Percentiles rank a stretch among this genome's conserved stretches.
phyloP scores from a whole-genome alignment of 805 yeast genomes.

The Candida awuae region DNA sequence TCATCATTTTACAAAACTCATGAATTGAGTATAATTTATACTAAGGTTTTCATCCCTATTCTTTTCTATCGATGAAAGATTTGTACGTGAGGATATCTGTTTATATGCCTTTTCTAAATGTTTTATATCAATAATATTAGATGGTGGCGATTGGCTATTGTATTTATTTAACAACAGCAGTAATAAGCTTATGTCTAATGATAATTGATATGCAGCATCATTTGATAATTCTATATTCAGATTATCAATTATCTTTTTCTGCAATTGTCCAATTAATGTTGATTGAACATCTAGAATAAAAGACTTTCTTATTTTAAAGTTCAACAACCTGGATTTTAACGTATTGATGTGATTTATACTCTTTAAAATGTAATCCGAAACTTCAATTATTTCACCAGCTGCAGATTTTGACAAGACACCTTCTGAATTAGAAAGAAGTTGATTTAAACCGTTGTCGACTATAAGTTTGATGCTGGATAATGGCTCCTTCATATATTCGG shows the following conservation, averaged over 20 bases:
- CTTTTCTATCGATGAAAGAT: conserved; percentile 12
- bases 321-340: conserved; percentile 21
- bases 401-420: conserved; percentile 34
- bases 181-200: conserved; percentile 20
- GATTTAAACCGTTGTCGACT: conserved; percentile 33
- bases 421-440: conserved; percentile 3
- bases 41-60: conserved; percentile 16
- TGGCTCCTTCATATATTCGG: conserved; percentile 43
- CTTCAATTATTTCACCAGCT: conserved; percentile 10
- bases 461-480: conserved; percentile 34
- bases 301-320: conserved; percentile 15
- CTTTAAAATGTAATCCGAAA: conserved; percentile 19
- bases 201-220: conserved; percentile 19
- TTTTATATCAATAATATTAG: conserved; percentile 15
- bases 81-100: conserved; percentile 18
- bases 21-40: conserved; percentile 22
- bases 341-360: conserved; percentile 21
- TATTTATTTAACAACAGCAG: conserved; percentile 17
- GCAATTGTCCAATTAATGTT: conserved; percentile 17
- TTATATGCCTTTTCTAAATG: conserved; percentile 16
- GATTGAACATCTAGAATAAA: conserved; percentile 19
- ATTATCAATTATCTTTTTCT: conserved; percentile 19
- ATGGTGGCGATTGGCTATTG: conserved; percentile 12
- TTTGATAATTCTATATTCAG: conserved; percentile 18
- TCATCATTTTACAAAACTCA: conserved; percentile 15